Percentiles rank a stretch among this genome's conserved stretches.
phyloP scores from a whole-genome alignment of 2,329 filamentous ascomycete species.

The Triangularia setosa region DNA sequence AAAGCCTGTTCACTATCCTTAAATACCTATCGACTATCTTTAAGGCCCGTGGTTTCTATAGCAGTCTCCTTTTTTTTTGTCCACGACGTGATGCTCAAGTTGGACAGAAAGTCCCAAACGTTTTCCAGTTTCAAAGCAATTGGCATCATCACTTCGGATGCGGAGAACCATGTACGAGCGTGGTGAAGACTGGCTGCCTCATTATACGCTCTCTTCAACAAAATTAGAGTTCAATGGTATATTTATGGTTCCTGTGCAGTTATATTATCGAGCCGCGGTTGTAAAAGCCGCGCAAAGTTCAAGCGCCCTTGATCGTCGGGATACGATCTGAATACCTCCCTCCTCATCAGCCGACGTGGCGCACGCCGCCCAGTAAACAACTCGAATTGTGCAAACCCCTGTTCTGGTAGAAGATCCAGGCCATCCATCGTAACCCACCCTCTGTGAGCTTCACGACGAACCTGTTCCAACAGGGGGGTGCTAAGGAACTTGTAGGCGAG shows the following conservation, averaged over 20 bases:
- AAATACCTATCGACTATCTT: too few relatives aligned
- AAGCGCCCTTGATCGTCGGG: constrained; percentile 39
- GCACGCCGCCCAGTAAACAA: constrained; percentile 70
- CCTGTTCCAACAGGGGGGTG: constrained; percentile 67
- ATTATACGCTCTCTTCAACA: not conserved
- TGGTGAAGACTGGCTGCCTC: not conserved
- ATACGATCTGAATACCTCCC: constrained; percentile 53
- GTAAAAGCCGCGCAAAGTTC: constrained; percentile 36
- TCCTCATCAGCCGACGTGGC: constrained; percentile 66
- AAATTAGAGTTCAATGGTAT: not conserved
- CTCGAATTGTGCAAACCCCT: constrained; percentile 79
- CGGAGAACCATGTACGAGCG: not conserved
- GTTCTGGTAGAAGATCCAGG: constrained; percentile 70
- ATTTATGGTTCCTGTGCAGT: constrained; percentile 38
- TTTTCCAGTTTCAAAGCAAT: not conserved
- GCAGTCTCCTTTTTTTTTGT: too few relatives aligned
- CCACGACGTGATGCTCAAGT: too few relatives aligned
- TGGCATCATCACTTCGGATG: not conserved
- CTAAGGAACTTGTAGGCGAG: constrained; percentile 70
- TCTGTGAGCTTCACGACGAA: constrained; percentile 53
- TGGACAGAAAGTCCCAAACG: not conserved
- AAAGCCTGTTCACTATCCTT: too few relatives aligned
- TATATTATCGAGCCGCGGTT: constrained; percentile 38
- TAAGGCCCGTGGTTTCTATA: too few relatives aligned
- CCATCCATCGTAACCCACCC: constrained; percentile 76